Conservation (phyloP, 306 rosid species). For the Cyamopsis tetragonoloba region DNA sequence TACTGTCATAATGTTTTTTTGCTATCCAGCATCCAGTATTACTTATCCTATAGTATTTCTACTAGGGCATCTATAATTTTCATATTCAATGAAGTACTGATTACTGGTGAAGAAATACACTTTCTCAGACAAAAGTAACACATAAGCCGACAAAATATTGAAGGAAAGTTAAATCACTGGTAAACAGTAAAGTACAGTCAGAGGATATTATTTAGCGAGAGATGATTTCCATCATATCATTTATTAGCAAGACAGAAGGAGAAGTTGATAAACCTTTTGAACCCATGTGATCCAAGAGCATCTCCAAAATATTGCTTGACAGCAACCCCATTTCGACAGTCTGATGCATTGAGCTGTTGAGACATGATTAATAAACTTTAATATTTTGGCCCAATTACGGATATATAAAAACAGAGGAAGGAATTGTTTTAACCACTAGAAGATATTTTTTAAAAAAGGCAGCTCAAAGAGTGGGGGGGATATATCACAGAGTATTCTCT, state of each 20-base stretch:
- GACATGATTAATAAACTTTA: constrained; percentile 12
- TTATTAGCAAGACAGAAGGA: constrained; percentile 20
- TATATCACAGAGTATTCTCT: neutral
- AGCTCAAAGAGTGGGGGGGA: neutral
- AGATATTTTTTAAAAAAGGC: neutral
- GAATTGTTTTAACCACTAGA: neutral
- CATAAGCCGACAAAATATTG: constrained; percentile 19
- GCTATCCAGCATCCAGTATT: constrained; percentile 7
- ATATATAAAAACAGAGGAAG: neutral
- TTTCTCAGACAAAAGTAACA: constrained; percentile 12
- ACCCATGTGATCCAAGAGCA: constrained; percentile 50
- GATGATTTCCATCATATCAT: neutral
- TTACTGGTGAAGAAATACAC: neutral
- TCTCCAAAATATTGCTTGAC: constrained; percentile 71
- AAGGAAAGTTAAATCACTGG: neutral
- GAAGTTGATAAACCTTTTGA: constrained; percentile 51
- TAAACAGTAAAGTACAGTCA: constrained; percentile 3
- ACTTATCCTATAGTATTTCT: neutral
- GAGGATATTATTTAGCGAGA: constrained; percentile 15
- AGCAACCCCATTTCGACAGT: constrained; percentile 59
- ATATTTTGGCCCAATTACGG: constrained; percentile 1
- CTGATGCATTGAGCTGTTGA: constrained; percentile 77
- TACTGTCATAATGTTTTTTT: neutral
- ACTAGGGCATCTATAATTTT: neutral
- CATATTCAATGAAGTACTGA: neutral